Base-by-base conservation (phyloP, 768 basidiomycete genomes). In the Suillus luteus region DNA sequence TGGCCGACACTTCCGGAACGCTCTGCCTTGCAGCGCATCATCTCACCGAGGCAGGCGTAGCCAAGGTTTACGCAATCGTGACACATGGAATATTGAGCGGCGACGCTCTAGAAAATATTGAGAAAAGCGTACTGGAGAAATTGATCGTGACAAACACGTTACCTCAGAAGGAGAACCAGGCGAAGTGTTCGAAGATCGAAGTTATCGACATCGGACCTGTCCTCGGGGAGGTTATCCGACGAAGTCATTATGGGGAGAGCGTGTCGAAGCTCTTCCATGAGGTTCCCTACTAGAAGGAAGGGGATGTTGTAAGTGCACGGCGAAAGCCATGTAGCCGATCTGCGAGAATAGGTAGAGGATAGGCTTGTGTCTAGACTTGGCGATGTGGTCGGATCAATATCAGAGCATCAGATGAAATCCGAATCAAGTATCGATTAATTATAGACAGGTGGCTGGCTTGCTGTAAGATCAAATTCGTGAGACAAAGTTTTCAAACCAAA, bases 111-210 rank as follows among this genome's bases (percentile, higher is more conserved):
- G 81, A 86, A 74, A 80, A 82, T 9, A 85, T 99, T 43, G 81
- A 84, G 70, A 82, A 81, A 69, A 91, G 92, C 64, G 84, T 84
- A 61, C 83, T 99, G 73, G 91, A 94, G 79, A 95, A 96, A 82
- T 79, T 99, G 74, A 94, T 99, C 63, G 96, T 99, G 72, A 99
- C 97, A 72, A 99, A 99, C 81, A 97, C 96, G 76, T 86, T 99
- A 46, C 97, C 97, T 61, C 97, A 99, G 77, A 72, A 82, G 59
- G 87, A 81, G 70, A 93, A 96, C 78, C 84, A 87, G 75, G 84
- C 80, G 44, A 76, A 73, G 61, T 93, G 92, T 77, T 76, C 76
- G 49, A 93, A 94, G 79, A 86, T 99, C 49, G 93, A 95, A 79
- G 93, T 95, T 61, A 89, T 99, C 69, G 96, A 99, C 80, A 89